Base-by-base conservation (phyloP, 768 basidiomycete species). In the Russula vinacea region DNA sequence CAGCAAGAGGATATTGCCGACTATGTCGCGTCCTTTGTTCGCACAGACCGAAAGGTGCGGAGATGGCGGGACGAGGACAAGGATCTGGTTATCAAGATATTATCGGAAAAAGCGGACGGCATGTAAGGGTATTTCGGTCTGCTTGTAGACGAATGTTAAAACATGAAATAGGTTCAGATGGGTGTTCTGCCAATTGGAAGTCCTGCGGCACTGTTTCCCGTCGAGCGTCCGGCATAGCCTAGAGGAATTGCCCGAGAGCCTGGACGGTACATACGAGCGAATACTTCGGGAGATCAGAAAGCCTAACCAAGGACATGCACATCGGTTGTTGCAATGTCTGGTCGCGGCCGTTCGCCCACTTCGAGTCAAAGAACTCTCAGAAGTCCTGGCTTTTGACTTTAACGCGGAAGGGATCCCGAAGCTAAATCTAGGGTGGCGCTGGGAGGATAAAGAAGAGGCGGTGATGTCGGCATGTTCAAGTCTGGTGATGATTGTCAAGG, bases 231-330 rank as follows among this genome's bases (percentile, higher is more conserved):
- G 58, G 17, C 58, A 17, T 11, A 32, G 33, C 33, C 5, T 61
- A 19, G 53, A 61, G 1, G 52, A 53, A 5, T 35, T 61, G 6
- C 51, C 60, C 0, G 17, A 37, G 0, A 47, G 40, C 22, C 8
- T 61, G 8, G 60, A 61, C n/a, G 60, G 47, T 22, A 61, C 60
- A 14, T 61, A 61, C 14, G 52, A 45, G 32, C 53, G 53, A 8
- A 54, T 61, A 14, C 17, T 61, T 17, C 14, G 17, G 29, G 22
- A 54, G 14, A 61, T 61, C 42, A 32, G 22, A 19, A 45, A 54
- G 2, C 16, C 42, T 10, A 45, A 61, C 8, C 24, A 42, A 42
- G 24, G 10, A 37, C 29, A 47, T 37, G 60, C 60, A 1, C 52
- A 42, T 35, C 52, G 51, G 24, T 7, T 61, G 42, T 45, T 61